Conservation (phyloP, 2,329 filamentous ascomycete genomes). For the Chalaropsis thielavioides region DNA sequence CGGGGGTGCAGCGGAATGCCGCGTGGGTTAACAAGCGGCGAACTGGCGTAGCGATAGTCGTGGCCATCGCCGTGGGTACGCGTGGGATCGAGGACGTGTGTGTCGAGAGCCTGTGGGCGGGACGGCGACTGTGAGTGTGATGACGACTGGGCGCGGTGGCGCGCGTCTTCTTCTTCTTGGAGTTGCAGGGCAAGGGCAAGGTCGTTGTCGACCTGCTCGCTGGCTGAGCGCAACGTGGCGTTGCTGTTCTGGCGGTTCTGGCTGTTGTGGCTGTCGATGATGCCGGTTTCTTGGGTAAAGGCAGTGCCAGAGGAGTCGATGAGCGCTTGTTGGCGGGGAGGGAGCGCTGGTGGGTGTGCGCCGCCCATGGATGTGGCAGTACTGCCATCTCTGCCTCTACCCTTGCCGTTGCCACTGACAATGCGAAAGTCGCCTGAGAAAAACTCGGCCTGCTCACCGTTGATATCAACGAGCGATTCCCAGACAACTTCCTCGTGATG, state of each 20-base stretch:
- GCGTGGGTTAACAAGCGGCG: slow-evolving; percentile 11
- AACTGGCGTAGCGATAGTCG: background rate
- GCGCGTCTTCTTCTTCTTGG: slow-evolving; percentile 84
- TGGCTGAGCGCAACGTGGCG: slow-evolving; percentile 39
- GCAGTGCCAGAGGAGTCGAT: background rate
- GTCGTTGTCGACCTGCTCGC: slow-evolving; percentile 69
- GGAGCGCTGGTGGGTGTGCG: background rate
- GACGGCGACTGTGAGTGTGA: slow-evolving; percentile 33
- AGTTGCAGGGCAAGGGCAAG: slow-evolving; percentile 80
- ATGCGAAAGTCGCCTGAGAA: slow-evolving; percentile 81
- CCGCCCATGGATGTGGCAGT: background rate
- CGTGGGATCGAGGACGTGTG: slow-evolving; percentile 24
- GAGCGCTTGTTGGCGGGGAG: background rate
- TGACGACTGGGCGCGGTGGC: slow-evolving; percentile 37
- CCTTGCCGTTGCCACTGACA: slow-evolving; percentile 44
- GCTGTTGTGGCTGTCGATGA: background rate
- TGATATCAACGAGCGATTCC: slow-evolving; percentile 85
- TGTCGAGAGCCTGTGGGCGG: slow-evolving; percentile 19
- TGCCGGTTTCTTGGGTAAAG: background rate
- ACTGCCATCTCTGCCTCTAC: no score
- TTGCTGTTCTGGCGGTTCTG: background rate
- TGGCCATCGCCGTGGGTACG: background rate
- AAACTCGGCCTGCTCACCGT: slow-evolving; percentile 67
- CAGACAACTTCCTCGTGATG: slow-evolving; percentile 84
- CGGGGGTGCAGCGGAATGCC: slow-evolving; percentile 10